phyloP scores from a whole-genome alignment of 495 filamentous ascomycete genomes.

The Geoglossum glabrum region DNA sequence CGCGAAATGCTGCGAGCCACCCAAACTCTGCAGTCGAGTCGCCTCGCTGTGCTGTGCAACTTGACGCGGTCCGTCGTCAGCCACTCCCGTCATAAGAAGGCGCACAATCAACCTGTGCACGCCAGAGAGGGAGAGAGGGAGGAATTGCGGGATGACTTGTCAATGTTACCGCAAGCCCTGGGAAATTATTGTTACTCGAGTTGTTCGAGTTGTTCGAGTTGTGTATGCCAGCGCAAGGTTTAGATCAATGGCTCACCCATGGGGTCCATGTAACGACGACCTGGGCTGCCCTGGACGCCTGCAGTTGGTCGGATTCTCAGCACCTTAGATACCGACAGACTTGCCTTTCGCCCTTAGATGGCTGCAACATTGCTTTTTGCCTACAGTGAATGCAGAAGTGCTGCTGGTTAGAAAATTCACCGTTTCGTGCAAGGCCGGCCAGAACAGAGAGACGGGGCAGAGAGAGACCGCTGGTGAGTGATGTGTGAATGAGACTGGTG shows the following conservation, averaged over 20 bases:
- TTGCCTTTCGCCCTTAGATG: neutral
- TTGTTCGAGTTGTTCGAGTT: neutral
- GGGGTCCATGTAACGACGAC: neutral
- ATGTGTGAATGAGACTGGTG: too few relatives aligned
- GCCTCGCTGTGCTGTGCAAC: neutral
- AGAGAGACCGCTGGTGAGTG: neutral
- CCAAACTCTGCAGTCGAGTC: neutral
- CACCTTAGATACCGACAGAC: neutral
- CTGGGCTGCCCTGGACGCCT: neutral
- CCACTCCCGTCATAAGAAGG: neutral
- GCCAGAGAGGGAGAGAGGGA: neutral
- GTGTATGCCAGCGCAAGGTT: conserved; percentile 1
- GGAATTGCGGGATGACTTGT: neutral
- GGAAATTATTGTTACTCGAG: neutral
- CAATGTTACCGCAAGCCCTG: neutral
- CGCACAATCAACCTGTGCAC: neutral
- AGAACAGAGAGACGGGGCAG: too few relatives aligned
- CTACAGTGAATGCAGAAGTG: neutral
- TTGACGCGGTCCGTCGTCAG: neutral
- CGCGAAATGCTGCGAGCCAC: neutral
- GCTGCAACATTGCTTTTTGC: neutral
- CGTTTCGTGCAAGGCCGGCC: too few relatives aligned
- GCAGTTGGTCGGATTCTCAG: neutral
- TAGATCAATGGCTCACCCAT: neutral
- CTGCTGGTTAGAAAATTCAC: too few relatives aligned